Base-by-base conservation (phyloP, 2,329 filamentous ascomycete genomes). In the Fusarium sp. region DNA sequence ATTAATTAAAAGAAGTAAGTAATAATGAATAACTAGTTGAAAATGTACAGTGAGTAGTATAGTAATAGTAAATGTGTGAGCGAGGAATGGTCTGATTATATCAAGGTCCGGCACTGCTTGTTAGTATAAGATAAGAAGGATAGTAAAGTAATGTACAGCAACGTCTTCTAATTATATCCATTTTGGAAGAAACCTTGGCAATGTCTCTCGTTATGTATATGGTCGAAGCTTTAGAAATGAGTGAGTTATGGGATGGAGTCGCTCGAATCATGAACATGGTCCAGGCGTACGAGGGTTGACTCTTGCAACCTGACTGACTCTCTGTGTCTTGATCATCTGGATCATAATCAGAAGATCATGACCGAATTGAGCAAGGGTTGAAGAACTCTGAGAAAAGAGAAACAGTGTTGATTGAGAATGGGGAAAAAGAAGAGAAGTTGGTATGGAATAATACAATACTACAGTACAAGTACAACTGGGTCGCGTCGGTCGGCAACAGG, bases 131-230 rank as follows among this genome's bases (percentile, higher is more conserved):
- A 42, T 40, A 37, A 51, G 41, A 51, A 41, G 49, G 27, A n/a
- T 28, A 27, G 34, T 32, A 57, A 20, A 30, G 32, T 25, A 21
- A 21, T 4, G 21, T 21, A 32, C 28, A 63, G 47, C 54, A 57
- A 54, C 40, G 46, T 45, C 30, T 40, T 63, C 43, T 59, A 59
- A 20, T 50, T 68, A 60, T 65, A 65, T 60, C 55, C 66, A 69
- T 69, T 54, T 54, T 25, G 23, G 32, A 57, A 53, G 48, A 30
- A 43, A 25, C 41, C 18, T 62, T 34, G 48, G 30, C 30, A 30
- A n/a, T 37, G 34, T 37, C 34, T 37, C 23, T 42, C 32, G 25
- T n/a, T 37, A 34, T 59, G 47, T 21, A 46, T 55, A 63, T 20
- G 59, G 57, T 57, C 34, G 56, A 63, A 47, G 60, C 60, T 49